Evolutionary conservation across 805 yeast genomes (phyloP).

Genomic region (Yarrowia sp.): DNA sequence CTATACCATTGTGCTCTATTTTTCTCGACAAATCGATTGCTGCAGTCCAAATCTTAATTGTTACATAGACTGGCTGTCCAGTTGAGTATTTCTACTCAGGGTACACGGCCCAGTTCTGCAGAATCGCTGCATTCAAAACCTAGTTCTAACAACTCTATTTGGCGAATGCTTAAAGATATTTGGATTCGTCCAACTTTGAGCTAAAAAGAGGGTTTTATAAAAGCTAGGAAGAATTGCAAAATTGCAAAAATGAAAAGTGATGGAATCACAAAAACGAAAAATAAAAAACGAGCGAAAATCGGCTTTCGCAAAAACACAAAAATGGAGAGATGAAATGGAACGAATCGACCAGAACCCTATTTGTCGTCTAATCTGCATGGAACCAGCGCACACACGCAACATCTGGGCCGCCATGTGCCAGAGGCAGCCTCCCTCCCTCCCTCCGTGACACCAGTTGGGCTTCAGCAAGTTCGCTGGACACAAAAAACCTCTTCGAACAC

Average conservation of each 20-base stretch:
- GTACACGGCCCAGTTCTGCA: constrained; percentile 21
- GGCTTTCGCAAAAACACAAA: background rate
- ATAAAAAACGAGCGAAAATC: background rate
- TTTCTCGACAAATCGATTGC: background rate
- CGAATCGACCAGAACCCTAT: background rate
- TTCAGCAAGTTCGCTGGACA: no score
- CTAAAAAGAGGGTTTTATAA: background rate
- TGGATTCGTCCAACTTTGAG: background rate
- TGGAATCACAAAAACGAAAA: background rate
- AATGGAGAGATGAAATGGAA: constrained; percentile 5
- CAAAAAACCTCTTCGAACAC: background rate
- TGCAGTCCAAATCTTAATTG: background rate
- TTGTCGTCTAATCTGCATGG: constrained; percentile 11
- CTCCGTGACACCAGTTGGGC: no score
- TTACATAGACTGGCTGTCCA: no score
- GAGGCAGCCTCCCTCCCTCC: no score
- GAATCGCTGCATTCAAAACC: constrained; percentile 17
- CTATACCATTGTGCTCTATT: background rate
- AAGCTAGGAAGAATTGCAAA: background rate
- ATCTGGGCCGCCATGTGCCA: background rate
- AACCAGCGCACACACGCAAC: background rate
- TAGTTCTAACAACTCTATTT: background rate
- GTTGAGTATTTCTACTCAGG: background rate
- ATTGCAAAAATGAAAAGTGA: background rate
- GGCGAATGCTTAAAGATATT: background rate